Percentiles rank a stretch among this genome's conserved stretches.
Evolutionary conservation across 78 protist species (phyloP).

Genomic region (Mantamonas sphyraenae): DNA sequence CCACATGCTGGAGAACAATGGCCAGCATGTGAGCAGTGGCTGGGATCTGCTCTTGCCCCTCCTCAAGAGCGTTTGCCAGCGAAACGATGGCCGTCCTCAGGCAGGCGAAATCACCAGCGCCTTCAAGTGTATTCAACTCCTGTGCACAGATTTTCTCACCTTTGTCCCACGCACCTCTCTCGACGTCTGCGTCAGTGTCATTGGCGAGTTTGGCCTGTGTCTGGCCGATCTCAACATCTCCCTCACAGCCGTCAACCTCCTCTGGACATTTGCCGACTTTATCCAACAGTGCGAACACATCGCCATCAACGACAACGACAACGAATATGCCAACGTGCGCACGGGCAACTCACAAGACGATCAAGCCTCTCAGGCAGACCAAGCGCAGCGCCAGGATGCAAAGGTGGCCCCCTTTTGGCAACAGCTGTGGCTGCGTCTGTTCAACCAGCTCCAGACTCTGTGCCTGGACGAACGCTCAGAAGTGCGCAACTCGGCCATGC

Average conservation of each 20-base stretch:
- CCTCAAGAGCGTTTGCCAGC: no score
- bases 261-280: slow-evolving; percentile 15
- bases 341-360: neutral
- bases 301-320: neutral
- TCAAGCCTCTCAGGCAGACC: neutral
- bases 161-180: no score
- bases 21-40: no score
- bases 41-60: no score
- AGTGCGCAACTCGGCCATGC: slow-evolving; percentile 5
- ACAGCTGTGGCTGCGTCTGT: slow-evolving; percentile 4
- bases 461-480: neutral
- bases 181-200: no score
- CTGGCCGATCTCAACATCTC: slow-evolving; percentile 15
- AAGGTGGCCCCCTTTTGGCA: no score
- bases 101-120: no score
- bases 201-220: no score
- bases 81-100: no score
- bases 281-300: slow-evolving; percentile 1
- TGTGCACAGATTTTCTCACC: no score
- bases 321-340: neutral
- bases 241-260: slow-evolving; percentile 17
- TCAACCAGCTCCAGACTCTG: slow-evolving; percentile 1
- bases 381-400: neutral
- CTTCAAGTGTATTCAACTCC: no score
- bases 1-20: no score